Evolutionary conservation across 176 grass and related monocot species (phyloP), one percentile per base, ranked within the genome.

Genomic region (Carex kokanica): DNA sequence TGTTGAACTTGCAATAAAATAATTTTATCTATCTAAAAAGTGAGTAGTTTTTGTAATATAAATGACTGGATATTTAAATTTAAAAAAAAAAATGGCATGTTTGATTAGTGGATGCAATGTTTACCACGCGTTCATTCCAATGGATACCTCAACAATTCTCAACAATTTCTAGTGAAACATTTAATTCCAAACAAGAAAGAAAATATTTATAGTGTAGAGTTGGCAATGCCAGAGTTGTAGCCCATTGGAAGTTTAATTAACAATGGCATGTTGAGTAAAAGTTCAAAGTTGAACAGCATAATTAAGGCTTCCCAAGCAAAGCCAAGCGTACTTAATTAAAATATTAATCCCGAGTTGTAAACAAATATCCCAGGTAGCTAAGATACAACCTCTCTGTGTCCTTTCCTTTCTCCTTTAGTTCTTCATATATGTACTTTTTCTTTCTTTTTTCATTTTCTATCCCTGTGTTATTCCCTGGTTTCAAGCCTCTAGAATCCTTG

Each of bases 241-340:
- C 85, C 61, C 54, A 87, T 55, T 47, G 64, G 23, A 81, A 53
- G 36, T 74, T n/a, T 74, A 82, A 72, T 62, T 40, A 62, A n/a
- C n/a, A 58, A 64, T 20, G 52, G 68, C 53, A 57, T 87, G 60
- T 88, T 79, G 63, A 87, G 64, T 87, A 75, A 87, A 80, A 79
- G 32, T 79, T 82, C 66, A 88, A 88, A 88, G 81, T 70, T 84
- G 75, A 88, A 51, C 79, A 88, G 81, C 70, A 88, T 79, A 74
- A 84, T 88, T 88, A 88, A 88, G 47, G 55, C 38, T 71, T 27
- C 75, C 66, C 53, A 84, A 66, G 67, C 72, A 88, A 84, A 88
- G 81, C 56, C 40, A 84, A 88, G 74, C 36, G 58, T 40, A 61
- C 25, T 77, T 53, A 55, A 64, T 8, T 67, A 45, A 83, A 87